phyloP scores from a whole-genome alignment of 2,329 filamentous ascomycete genomes.

The Colletotrichum gigasporum region DNA sequence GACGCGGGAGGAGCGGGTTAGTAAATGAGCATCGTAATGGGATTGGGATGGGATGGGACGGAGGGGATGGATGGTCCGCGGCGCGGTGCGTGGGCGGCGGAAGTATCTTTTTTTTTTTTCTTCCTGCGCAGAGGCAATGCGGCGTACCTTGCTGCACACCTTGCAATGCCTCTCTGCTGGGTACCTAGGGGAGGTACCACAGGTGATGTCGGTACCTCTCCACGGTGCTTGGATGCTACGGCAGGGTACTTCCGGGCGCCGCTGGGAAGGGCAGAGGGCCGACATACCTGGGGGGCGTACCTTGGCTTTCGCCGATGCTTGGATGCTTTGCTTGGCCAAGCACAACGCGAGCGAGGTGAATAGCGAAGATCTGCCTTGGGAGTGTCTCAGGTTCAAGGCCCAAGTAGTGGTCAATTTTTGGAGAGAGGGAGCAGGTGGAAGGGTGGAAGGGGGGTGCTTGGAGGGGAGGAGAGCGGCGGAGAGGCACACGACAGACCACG shows the following conservation, averaged over 20 bases:
- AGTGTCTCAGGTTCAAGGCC: slow-evolving; percentile 24
- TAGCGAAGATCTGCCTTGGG: slow-evolving; percentile 17
- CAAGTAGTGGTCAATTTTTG: slow-evolving; percentile 11
- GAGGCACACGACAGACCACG: not conserved
- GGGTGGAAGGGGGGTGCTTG: not conserved
- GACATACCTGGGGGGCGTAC: slow-evolving; percentile 2
- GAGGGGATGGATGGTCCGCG: slow-evolving; percentile 7
- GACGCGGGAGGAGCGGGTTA: slow-evolving; percentile 28
- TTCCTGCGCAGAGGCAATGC: no score
- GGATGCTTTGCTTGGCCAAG: slow-evolving; percentile 12
- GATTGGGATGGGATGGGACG: not conserved
- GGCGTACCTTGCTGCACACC: no score
- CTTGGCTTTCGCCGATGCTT: not conserved
- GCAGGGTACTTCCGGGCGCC: not conserved
- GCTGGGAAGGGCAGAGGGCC: not conserved
- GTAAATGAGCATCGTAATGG: slow-evolving; percentile 31
- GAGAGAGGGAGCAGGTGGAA: not conserved
- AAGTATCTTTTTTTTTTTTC: slow-evolving; percentile 9
- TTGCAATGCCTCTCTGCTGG: no score
- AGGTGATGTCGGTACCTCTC: no score
- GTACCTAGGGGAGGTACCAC: not conserved
- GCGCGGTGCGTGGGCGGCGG: slow-evolving; percentile 14
- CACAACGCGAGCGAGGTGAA: slow-evolving; percentile 12
- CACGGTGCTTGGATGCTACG: no score
- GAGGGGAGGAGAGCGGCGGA: not conserved